Base-by-base conservation (phyloP, 345 rosid species). In the Firmiana major region DNA sequence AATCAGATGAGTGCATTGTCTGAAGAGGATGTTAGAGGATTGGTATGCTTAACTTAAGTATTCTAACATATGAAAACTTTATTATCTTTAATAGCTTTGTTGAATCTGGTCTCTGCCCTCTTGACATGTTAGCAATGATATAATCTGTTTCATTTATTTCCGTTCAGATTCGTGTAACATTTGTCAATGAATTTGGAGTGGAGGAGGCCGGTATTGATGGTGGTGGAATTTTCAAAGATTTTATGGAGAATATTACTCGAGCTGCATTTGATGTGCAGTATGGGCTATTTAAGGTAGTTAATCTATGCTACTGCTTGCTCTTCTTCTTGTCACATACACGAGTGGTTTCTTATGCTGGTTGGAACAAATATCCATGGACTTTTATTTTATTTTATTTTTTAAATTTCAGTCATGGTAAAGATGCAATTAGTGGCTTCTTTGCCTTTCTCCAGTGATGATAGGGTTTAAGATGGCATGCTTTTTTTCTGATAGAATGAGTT, bases 141-240 rank as follows among this genome's bases (percentile, higher is more conserved):
- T 69, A 77, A 73, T 79, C 65, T 31, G 3, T 77, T 80, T 82
- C 49, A 7, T 76, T 72, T 83, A 63, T 76, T 80, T 24, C 48
- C 79, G 34, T 51, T 81, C 88, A 96, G 99, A 93, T 96, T 80
- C 99, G 99, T 12, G 98, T 96, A 73, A 77, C 94, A 79, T 96
- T 92, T 71, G 92, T 96, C 76, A 96, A 96, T 80, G 99, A 96
- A 87, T 89, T 92, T 78, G 99, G 99, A 82, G 99, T 90, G 68
- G 99, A 96, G 89, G 99, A 96, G 87, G 99, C 99, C 86, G 99
- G 99, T 68, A 93, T 96, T 77, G 99, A 96, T 85, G 98, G 99
- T 74, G 99, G 98, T 80, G 99, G 98, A 66, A 96, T 96, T 84
- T 96, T 96, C 86, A 96, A 96, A 88, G 99, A 96, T 88, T 96